Evolutionary conservation across 208 protist species (phyloP).

Genomic region (Crithidia brevicula): DNA sequence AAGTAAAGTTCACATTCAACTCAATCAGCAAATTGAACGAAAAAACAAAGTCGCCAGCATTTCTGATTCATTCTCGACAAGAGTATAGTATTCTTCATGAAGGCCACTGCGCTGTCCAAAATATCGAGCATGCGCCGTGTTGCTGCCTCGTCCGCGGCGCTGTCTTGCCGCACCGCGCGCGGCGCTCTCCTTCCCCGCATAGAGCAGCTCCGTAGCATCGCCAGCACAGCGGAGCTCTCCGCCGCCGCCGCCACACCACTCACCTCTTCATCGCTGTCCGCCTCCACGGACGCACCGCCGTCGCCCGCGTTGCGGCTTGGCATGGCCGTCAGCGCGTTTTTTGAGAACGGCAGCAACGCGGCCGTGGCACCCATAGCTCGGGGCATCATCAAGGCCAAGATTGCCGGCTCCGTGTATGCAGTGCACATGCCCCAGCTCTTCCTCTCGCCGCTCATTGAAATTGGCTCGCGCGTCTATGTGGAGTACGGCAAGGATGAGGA

Average conservation of each 20-base stretch:
- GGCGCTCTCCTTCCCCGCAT: too few relatives aligned
- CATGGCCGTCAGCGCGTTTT: slow-evolving; percentile 56
- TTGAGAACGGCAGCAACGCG: slow-evolving; percentile 50
- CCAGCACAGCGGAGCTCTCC: neutral
- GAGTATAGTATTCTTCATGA: too few relatives aligned
- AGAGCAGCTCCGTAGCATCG: too few relatives aligned
- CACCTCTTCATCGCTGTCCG: neutral
- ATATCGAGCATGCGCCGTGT: slow-evolving; percentile 1
- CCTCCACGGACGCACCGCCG: neutral
- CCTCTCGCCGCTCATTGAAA: slow-evolving; percentile 74
- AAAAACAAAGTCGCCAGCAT: too few relatives aligned
- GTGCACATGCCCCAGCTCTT: slow-evolving; percentile 63
- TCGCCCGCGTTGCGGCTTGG: slow-evolving; percentile 22
- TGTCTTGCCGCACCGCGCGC: neutral
- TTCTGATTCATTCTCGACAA: too few relatives aligned
- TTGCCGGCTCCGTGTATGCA: slow-evolving; percentile 74
- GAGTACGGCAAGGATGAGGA: slow-evolving; percentile 49
- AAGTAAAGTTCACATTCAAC: too few relatives aligned
- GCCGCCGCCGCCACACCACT: neutral
- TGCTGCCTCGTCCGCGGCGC: neutral
- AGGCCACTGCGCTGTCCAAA: too few relatives aligned
- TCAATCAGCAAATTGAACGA: too few relatives aligned
- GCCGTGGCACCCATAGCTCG: slow-evolving; percentile 50
- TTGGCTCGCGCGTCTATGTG: slow-evolving; percentile 80
- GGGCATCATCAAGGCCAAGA: slow-evolving; percentile 59